These are phyloP conservation scores for Colletotrichum plurivorum DNA, from an alignment of 2,329 filamentous ascomycete species.

Conservation along the genomic window DNA sequence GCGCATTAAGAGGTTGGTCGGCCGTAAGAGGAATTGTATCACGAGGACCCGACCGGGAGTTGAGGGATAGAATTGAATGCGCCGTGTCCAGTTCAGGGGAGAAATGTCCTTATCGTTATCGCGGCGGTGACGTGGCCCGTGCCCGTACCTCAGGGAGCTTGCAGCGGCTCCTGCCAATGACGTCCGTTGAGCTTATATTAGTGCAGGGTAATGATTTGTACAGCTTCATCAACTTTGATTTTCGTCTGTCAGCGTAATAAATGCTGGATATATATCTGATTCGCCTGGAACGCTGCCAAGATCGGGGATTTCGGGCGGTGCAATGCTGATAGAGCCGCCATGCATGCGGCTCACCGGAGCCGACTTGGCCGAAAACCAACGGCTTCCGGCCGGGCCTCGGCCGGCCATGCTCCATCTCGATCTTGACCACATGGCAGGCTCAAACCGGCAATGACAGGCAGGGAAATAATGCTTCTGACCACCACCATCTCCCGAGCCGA, in stretches of 20 bases:
- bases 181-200: background rate
- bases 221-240: background rate
- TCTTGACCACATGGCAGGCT: background rate
- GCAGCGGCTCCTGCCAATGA: slow-evolving; percentile 7
- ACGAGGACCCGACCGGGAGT: slow-evolving; percentile 4
- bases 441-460: background rate
- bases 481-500: background rate
- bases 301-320: background rate
- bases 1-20: background rate
- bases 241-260: background rate
- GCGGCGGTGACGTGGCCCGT: slow-evolving; percentile 11
- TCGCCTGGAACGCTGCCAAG: fast-evolving
- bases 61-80: slow-evolving; percentile 21
- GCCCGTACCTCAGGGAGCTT: slow-evolving; percentile 17
- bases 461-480: slow-evolving; percentile 8
- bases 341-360: background rate
- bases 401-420: slow-evolving; percentile 2
- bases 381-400: background rate
- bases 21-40: slow-evolving; percentile 4
- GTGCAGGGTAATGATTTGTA: slow-evolving; percentile 13
- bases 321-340: background rate
- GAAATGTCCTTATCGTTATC: slow-evolving; percentile 39
- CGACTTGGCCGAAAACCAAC: background rate
- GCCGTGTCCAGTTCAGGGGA: slow-evolving; percentile 27
- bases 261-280: too few relatives aligned